These are phyloP conservation scores for Zygotorulaspora mrakii DNA, from an alignment of 1,139 yeast genomes.

Conservation along the genomic window DNA sequence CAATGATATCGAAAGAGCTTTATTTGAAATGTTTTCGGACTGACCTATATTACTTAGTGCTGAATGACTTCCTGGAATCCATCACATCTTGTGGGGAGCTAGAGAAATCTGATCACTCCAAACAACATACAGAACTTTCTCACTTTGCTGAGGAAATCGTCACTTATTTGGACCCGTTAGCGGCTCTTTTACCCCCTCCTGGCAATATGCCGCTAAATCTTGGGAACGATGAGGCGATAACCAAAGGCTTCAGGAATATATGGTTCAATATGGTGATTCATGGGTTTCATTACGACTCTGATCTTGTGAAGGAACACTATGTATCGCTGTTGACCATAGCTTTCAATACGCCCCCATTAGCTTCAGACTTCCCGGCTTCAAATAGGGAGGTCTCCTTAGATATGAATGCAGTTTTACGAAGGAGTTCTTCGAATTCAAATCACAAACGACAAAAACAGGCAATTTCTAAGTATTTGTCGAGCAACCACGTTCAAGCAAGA, in stretches of 20 bases:
- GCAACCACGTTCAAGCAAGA: constrained; percentile 38
- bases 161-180: constrained; percentile 66
- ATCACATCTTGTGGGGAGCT: constrained; percentile 82
- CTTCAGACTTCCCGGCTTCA: constrained; percentile 80
- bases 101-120: constrained; percentile 71
- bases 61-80: constrained; percentile 61
- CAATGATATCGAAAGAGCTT: constrained; percentile 49
- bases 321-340: constrained; percentile 68
- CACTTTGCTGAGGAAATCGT: constrained; percentile 75
- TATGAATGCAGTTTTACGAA: constrained; percentile 81
- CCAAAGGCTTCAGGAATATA: constrained; percentile 66
- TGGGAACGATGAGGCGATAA: constrained; percentile 31
- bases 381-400: constrained; percentile 90
- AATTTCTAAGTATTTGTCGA: constrained; percentile 34
- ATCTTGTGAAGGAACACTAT: constrained; percentile 47
- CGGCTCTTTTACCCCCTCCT: constrained; percentile 63
- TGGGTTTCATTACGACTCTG: constrained; percentile 69
- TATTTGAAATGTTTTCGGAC: constrained; percentile 36
- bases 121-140: constrained; percentile 74
- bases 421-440: constrained; percentile 83
- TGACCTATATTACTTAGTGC: constrained; percentile 55
- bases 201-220: constrained; percentile 43
- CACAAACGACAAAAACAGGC: constrained; percentile 71
- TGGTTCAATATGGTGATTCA: constrained; percentile 96
- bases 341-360: constrained; percentile 84